Conservation (phyloP, 257 asterid genomes). For the Solanum pennellii region DNA sequence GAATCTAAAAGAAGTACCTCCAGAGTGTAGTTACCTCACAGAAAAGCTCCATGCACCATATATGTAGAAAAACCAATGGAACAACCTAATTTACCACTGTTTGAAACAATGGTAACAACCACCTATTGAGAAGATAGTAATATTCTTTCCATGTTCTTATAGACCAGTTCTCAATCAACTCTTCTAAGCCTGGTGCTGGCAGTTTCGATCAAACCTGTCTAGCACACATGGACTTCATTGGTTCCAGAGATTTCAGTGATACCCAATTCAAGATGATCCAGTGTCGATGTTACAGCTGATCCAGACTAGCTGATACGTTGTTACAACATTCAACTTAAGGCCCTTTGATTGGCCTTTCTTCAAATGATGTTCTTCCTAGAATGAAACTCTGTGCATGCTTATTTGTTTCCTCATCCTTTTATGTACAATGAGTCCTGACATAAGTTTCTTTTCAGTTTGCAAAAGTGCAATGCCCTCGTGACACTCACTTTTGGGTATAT, state of each 20-base stretch:
- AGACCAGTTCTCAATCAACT: background rate
- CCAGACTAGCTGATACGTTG: background rate
- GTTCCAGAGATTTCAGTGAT: background rate
- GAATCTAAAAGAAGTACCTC: background rate
- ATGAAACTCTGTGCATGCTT: background rate
- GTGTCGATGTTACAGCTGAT: background rate
- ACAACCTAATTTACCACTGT: background rate
- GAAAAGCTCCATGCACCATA: background rate
- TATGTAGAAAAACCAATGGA: background rate
- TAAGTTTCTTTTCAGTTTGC: conserved; percentile 49
- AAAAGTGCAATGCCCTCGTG: conserved; percentile 93
- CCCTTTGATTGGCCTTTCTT: background rate
- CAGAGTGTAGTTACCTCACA: background rate
- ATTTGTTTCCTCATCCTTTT: background rate
- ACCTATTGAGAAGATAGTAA: background rate
- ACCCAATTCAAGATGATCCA: background rate
- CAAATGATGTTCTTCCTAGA: background rate
- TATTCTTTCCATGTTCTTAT: background rate
- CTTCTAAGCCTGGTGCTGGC: background rate
- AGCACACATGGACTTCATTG: background rate
- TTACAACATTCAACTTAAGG: background rate
- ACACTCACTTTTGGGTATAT: conserved; percentile 97
- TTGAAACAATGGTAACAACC: background rate
- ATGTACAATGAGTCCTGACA: background rate
- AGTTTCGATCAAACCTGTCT: background rate